Conservation (phyloP, 495 filamentous ascomycete species). For the Ascobolus immersus region DNA sequence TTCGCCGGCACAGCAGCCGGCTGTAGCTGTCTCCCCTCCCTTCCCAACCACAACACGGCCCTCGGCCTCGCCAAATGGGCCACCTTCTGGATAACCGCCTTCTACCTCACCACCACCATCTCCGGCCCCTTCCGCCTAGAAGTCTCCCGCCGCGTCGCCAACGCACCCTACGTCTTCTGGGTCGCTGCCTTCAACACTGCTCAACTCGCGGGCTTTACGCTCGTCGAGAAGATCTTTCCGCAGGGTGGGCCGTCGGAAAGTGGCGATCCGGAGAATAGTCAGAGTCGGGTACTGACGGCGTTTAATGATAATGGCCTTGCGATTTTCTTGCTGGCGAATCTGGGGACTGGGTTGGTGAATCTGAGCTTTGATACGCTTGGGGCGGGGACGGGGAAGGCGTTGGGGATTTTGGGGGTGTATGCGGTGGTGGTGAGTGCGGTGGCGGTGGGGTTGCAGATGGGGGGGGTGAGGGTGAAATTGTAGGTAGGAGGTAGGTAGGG, state of each 20-base stretch:
- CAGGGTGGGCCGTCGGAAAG: no score
- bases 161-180: conserved; percentile 86
- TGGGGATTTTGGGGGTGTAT: conserved; percentile 53
- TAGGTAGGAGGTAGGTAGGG: no score
- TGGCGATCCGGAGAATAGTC: conserved; percentile 17
- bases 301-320: conserved; percentile 75
- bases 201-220: conserved; percentile 52
- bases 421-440: conserved; percentile 34
- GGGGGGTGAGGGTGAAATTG: no score
- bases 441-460: conserved; percentile 44
- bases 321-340: conserved; percentile 68
- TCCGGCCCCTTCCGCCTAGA: conserved; percentile 43
- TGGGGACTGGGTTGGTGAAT: conserved; percentile 74
- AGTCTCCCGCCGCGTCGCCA: conserved; percentile 74
- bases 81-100: conserved; percentile 36
- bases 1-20: conserved; percentile 66
- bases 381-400: conserved; percentile 31
- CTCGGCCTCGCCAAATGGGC: conserved; percentile 37
- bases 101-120: conserved; percentile 38
- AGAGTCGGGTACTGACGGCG: conserved; percentile 42
- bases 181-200: conserved; percentile 65
- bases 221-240: conserved; percentile 54
- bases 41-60: conserved; percentile 16
- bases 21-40: conserved; percentile 49
- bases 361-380: conserved; percentile 59